Conservation (phyloP, 192 early-diverging fungal species). For the Backusella circina region DNA sequence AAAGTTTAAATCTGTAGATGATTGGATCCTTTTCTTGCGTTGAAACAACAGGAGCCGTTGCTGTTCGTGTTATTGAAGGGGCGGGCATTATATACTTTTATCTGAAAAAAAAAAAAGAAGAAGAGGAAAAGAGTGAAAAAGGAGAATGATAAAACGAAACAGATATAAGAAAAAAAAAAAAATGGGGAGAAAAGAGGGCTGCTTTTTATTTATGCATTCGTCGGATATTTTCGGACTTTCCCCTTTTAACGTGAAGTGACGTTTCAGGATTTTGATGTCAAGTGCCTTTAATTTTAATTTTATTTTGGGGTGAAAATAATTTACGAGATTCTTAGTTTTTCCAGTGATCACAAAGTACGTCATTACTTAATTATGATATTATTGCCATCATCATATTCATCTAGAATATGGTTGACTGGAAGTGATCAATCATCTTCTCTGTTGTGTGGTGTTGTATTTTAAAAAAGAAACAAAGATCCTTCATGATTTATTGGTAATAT, state of each 20-base stretch:
- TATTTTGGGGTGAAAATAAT: not conserved
- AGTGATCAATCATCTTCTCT: not conserved
- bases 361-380: not conserved
- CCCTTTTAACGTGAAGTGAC: not conserved
- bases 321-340: not conserved
- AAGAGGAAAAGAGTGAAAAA: not conserved
- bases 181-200: not conserved
- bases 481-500: not conserved
- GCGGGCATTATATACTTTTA: not conserved
- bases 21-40: not conserved
- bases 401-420: not conserved
- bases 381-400: not conserved
- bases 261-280: constrained; percentile 3
- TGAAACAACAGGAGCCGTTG: not conserved
- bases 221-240: constrained; percentile 6
- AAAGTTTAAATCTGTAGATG: not conserved
- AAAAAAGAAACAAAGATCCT: not conserved
- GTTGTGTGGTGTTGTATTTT: not conserved
- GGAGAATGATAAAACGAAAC: not conserved
- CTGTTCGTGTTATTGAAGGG: not conserved
- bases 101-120: not conserved
- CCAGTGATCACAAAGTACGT: not conserved
- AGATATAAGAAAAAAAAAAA: not conserved
- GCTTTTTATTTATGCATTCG: not conserved
- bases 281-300: not conserved